Evolutionary conservation across 768 basidiomycete species (phyloP), one percentile per base, ranked within the genome.

Genomic region (Cyclocybe aegerita): DNA sequence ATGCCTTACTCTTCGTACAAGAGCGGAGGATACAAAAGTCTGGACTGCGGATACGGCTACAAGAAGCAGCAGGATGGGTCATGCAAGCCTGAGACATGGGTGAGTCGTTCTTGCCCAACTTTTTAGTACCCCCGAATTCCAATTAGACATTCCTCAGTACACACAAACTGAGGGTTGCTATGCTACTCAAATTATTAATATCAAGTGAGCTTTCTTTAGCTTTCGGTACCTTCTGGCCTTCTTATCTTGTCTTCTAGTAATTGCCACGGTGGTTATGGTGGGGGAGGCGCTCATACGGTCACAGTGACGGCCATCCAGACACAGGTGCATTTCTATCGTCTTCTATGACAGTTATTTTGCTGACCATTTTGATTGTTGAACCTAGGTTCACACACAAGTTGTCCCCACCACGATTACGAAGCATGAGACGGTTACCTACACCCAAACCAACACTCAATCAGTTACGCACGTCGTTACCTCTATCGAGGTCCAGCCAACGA

Each of bases 21-120:
- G 65, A 60, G 61, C 32, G 87, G 85, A 49, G 87, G 86, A 23
- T 90, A 88, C 68, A 72, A 74, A 64, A 77, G 73, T 63, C 67
- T 88, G 65, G 67, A 76, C 55, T 90, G 87, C 62, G 87, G 87
- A 44, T 90, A 90, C 62, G 87, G 86, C 17, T 83, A 83, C 60
- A 58, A 65, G 42, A 86, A 85, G 68, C 66, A 63, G 48, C 68
- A 64, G 8, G 77, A 85, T 62, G 84, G 83, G 32, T 73, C 70
- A 42, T 89, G 87, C 65, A 52, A 66, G 15, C 57, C 70, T 17
- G 63, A 80, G 63, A 75, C 76, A 46, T 88, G 87, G 86, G 85
- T 86, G 59, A 53, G 77, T 64, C 31, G 29, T 43, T 23, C 23
- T 23, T 23, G 23, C 23, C 23, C 37, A 39, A 46, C 39, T 7